Evolutionary conservation across 1,139 yeast genomes (phyloP).

Genomic region (Lodderomyces parapsilosis): DNA sequence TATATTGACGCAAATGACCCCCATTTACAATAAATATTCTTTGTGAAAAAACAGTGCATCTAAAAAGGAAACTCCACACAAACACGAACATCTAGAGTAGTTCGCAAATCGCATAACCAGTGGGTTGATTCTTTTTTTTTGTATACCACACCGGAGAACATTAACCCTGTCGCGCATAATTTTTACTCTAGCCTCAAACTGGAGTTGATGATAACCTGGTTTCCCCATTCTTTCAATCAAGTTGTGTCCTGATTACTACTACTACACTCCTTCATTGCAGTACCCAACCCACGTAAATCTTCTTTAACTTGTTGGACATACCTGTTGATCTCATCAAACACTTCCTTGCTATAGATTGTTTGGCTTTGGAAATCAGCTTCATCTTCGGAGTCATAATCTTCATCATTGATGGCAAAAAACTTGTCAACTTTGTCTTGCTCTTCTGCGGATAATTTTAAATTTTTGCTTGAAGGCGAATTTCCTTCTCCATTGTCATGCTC

Average conservation of each 20-base stretch:
- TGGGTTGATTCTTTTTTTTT: no score
- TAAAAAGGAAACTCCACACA: no score
- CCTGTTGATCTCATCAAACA: conserved; percentile 38
- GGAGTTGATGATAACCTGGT: background rate
- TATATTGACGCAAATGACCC: no score
- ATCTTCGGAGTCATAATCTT: conserved; percentile 1
- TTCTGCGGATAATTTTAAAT: background rate
- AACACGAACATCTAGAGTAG: no score
- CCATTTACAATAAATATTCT: no score
- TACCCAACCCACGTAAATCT: conserved; percentile 34
- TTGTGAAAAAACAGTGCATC: no score
- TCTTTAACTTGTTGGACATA: conserved; percentile 37
- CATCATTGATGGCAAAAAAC: conserved; percentile 17
- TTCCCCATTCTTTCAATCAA: background rate
- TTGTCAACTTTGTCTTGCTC: conserved; percentile 18
- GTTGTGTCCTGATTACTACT: background rate
- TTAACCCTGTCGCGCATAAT: background rate
- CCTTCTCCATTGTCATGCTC: background rate
- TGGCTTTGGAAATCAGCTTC: conserved; percentile 17
- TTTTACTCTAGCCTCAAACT: no score
- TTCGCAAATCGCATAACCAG: no score
- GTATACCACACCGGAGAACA: background rate
- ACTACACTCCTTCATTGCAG: conserved; percentile 35
- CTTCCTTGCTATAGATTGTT: conserved; percentile 26
- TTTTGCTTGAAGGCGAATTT: background rate